phyloP scores from a whole-genome alignment of 2,329 filamentous ascomycete genomes.

The Lachnellula cervina region DNA sequence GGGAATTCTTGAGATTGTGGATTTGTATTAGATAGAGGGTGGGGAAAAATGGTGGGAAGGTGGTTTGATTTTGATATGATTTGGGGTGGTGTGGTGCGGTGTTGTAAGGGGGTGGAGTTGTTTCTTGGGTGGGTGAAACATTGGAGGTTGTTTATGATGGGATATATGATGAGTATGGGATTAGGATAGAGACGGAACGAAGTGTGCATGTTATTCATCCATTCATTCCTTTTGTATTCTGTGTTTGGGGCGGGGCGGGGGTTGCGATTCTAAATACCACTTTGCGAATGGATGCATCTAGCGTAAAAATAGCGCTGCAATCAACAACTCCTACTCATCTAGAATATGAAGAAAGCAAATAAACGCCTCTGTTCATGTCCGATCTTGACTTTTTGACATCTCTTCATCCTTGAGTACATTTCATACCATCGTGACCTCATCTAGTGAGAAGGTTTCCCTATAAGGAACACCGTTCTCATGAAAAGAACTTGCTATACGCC shows the following conservation, averaged over 20 bases:
- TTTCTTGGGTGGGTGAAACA: too few relatives aligned
- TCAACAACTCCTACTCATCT: not conserved
- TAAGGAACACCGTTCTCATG: constrained; percentile 10
- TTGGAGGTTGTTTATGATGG: too few relatives aligned
- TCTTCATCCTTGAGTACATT: not conserved
- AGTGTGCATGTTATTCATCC: not conserved
- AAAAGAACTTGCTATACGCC: constrained; percentile 87
- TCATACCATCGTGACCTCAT: not conserved
- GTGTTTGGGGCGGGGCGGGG: not conserved
- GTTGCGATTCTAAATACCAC: not conserved
- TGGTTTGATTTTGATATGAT: too few relatives aligned
- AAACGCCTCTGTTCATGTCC: too few relatives aligned
- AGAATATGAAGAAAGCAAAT: not conserved
- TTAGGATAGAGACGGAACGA: not conserved
- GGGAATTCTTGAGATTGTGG: too few relatives aligned
- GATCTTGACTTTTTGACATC: not conserved
- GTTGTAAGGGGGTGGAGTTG: too few relatives aligned
- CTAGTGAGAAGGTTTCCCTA: not conserved
- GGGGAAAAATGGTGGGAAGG: too few relatives aligned
- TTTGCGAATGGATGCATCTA: not conserved
- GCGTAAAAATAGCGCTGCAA: not conserved
- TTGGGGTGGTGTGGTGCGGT: too few relatives aligned
- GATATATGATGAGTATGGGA: too few relatives aligned
- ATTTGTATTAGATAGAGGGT: too few relatives aligned
- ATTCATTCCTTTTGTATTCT: not conserved